Conservation (phyloP, 1,284 basidiomycete species). For the Sparassis latifolia region DNA sequence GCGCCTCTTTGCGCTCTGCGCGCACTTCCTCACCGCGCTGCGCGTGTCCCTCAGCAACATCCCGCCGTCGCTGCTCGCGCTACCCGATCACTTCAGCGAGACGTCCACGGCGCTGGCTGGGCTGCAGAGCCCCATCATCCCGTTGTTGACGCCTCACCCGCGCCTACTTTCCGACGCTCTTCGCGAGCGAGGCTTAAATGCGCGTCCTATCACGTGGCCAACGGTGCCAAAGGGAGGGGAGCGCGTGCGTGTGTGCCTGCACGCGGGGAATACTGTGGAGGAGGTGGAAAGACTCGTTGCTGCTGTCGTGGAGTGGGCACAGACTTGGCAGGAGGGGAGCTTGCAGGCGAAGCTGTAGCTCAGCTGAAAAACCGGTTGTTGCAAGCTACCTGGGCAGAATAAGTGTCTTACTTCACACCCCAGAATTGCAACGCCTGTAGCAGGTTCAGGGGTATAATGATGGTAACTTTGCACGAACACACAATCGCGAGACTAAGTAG, state of each 20-base stretch:
- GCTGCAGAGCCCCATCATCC: slow-evolving; percentile 69
- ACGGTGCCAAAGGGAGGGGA: slow-evolving; percentile 82
- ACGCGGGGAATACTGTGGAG: slow-evolving; percentile 61
- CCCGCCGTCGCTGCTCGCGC: slow-evolving; percentile 34
- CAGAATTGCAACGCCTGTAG: too few relatives aligned
- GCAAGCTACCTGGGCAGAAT: too few relatives aligned
- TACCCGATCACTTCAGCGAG: slow-evolving; percentile 31
- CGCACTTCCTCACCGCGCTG: slow-evolving; percentile 32
- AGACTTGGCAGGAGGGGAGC: slow-evolving; percentile 11
- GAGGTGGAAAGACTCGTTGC: slow-evolving; percentile 58
- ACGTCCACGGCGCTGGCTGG: slow-evolving; percentile 14
- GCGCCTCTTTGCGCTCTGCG: slow-evolving; percentile 33
- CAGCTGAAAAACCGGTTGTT: too few relatives aligned
- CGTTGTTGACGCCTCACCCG: slow-evolving; percentile 73
- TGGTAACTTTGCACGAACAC: too few relatives aligned
- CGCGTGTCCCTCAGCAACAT: slow-evolving; percentile 30
- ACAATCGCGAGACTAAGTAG: too few relatives aligned
- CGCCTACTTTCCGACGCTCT: slow-evolving; percentile 67
- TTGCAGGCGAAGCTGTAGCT: not conserved
- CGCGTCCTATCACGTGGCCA: slow-evolving; percentile 77
- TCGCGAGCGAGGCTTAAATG: slow-evolving; percentile 54
- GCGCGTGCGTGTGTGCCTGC: slow-evolving; percentile 80
- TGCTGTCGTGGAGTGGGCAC: slow-evolving; percentile 26
- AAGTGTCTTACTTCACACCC: too few relatives aligned
- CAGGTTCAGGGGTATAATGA: too few relatives aligned